Evolutionary conservation across 768 basidiomycete genomes (phyloP).

Genomic region (Brasilioporus rufonigricans): DNA sequence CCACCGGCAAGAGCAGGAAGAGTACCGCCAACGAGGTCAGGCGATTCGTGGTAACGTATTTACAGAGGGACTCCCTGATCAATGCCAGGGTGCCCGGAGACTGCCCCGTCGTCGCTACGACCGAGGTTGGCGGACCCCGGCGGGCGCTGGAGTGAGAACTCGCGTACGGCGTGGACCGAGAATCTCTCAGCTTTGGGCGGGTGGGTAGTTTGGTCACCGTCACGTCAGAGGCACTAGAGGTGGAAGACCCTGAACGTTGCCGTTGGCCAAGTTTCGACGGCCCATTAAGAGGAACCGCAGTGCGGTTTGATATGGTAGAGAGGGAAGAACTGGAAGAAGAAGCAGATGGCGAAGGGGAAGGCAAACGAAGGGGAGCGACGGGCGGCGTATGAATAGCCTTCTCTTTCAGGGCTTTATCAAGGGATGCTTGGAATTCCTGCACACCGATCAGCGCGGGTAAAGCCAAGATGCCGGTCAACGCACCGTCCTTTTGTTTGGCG

Average conservation of each 20-base stretch:
- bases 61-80: slow-evolving; percentile 46
- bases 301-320: slow-evolving; percentile 72
- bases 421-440: slow-evolving; percentile 33
- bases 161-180: slow-evolving; percentile 7
- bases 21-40: too few relatives aligned
- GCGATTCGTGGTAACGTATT: too few relatives aligned
- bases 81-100: slow-evolving; percentile 36
- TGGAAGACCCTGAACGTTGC: slow-evolving; percentile 20
- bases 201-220: slow-evolving; percentile 24
- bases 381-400: slow-evolving; percentile 16
- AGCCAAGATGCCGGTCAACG: slow-evolving; percentile 8
- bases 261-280: slow-evolving; percentile 15
- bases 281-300: slow-evolving; percentile 49
- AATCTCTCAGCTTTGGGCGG: slow-evolving; percentile 5
- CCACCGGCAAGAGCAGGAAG: too few relatives aligned
- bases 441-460: slow-evolving; percentile 6
- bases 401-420: slow-evolving; percentile 33
- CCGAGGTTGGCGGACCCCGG: slow-evolving; percentile 10
- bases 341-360: slow-evolving; percentile 53
- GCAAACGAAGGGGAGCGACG: slow-evolving; percentile 30
- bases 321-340: slow-evolving; percentile 63
- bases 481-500: slow-evolving; percentile 51
- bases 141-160: slow-evolving; percentile 15
- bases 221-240: slow-evolving; percentile 22
- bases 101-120: slow-evolving; percentile 15